Conservation (phyloP, 306 rosid genomes). For the Inga leiocalycina region DNA sequence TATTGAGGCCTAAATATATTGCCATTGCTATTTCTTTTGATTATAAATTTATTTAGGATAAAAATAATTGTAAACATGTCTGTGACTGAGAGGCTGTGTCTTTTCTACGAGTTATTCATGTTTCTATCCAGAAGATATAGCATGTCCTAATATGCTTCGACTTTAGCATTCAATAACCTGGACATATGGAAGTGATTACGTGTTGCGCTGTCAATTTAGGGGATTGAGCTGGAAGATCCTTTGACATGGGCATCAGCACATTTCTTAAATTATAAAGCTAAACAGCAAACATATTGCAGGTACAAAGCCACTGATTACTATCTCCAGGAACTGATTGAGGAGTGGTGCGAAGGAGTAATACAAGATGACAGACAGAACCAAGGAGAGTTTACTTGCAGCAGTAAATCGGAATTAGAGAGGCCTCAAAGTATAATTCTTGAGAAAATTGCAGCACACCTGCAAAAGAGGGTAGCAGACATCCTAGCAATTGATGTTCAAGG, state of each 20-base stretch:
- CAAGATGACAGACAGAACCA: conserved; percentile 54
- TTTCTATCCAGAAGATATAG: not conserved
- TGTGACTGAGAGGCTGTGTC: not conserved
- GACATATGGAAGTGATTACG: conserved; percentile 7
- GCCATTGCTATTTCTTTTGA: not conserved
- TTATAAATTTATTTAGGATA: conserved; percentile 3
- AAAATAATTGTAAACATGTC: not conserved
- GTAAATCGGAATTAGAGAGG: conserved; percentile 50
- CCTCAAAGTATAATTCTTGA: conserved; percentile 80
- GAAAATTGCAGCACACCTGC: conserved; percentile 81
- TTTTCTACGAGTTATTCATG: not conserved
- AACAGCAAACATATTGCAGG: conserved; percentile 47
- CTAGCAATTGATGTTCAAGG: conserved; percentile 83
- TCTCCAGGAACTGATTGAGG: conserved; percentile 78
- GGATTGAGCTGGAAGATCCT: conserved; percentile 21
- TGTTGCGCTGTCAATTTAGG: not conserved
- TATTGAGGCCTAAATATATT: not conserved
- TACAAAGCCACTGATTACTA: conserved; percentile 79
- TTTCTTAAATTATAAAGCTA: conserved; percentile 22
- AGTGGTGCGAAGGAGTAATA: conserved; percentile 97
- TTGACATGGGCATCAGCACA: not conserved
- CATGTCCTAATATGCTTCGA: conserved; percentile 7
- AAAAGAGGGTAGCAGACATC: conserved; percentile 71
- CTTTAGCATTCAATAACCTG: not conserved
- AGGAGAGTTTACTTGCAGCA: conserved; percentile 51